phyloP scores from a whole-genome alignment of 139 green algal species.

The Choricystis sp. region DNA sequence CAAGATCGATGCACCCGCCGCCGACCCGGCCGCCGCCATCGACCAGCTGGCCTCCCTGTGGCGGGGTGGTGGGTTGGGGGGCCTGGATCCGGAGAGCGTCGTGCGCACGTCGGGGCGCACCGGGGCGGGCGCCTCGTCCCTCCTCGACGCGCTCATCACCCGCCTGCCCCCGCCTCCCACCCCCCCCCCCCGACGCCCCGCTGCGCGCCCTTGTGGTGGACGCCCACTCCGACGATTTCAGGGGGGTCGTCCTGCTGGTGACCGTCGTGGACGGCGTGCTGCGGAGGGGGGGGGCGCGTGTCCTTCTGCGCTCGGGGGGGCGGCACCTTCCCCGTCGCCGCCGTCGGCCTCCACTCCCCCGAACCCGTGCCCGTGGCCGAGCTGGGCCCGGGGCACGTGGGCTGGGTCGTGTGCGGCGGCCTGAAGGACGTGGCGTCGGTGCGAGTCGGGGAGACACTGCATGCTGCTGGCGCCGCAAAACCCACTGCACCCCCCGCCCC shows the following conservation, averaged over 20 bases:
- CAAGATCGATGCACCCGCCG: constrained; percentile 72
- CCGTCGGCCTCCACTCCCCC: constrained; percentile 52
- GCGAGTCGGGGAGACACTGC: constrained; percentile 58
- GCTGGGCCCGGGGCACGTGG: constrained; percentile 65
- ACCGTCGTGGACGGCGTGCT: constrained; percentile 57
- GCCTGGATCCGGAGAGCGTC: constrained; percentile 20
- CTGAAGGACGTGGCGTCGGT: constrained; percentile 58
- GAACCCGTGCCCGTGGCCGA: constrained; percentile 29
- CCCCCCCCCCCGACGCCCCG: constrained; percentile 23
- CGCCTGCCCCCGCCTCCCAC: constrained; percentile 37
- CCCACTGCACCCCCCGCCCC: constrained; percentile 1
- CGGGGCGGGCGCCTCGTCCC: constrained; percentile 3
- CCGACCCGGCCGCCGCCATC: constrained; percentile 48
- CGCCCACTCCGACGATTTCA: constrained; percentile 73
- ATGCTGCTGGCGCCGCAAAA: constrained; percentile 27
- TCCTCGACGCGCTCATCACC: constrained; percentile 63
- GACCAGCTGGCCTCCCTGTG: constrained; percentile 63
- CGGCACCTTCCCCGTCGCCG: constrained; percentile 43
- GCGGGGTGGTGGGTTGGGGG: constrained; percentile 51
- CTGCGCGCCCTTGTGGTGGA: constrained; percentile 78
- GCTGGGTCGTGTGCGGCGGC: constrained; percentile 68
- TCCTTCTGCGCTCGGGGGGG: constrained; percentile 24
- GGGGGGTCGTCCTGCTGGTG: constrained; percentile 47
- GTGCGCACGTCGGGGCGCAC: constrained; percentile 58
- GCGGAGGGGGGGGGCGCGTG: constrained; percentile 32